Base-by-base conservation (phyloP, 768 basidiomycete genomes). In the Cantharellus anzutake region DNA sequence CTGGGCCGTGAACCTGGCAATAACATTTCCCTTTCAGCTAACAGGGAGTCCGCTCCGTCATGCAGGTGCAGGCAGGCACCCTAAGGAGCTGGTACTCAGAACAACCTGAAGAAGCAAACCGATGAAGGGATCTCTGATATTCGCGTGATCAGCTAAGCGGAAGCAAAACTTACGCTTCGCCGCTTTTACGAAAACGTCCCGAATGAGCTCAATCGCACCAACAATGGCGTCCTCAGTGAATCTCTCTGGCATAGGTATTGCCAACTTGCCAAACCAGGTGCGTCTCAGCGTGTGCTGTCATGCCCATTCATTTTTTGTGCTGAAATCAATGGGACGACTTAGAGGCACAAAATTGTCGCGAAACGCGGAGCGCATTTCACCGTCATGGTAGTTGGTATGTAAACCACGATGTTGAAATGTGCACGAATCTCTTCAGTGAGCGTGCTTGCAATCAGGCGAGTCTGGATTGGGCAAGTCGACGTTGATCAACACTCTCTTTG, bases 261-360 rank as follows among this genome's bases (percentile, higher is more conserved):
- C 90, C 69, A 97, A 97, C 76, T 78, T 99, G 65, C 96, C 94
- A 57, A 98, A 97, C 78, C 96, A 98, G 81, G 92, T 92, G 56
- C 63, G 20, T 29, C 20, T 29, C 20, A 29, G 20, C 20, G 20
- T 29, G 20, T 29, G 20, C 20, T 29, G 20, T 29, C 20, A 29
- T 29, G 20, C 20, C 20, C 20, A 29, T 29, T 29, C 20, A 29
- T 29, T 29, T 1, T 29, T 29, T 29, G 20, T 29, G 20, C 20
- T 29, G 20, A 29, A 29, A 29, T 29, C 20, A 29, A 29, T 29
- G 20, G 20, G 20, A 29, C 20, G 20, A 29, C 64, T 56, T 70
- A 97, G 93, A 83, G 87, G 77, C 96, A 99, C 78, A 97, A 97
- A 78, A 98, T 98, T 70, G 92, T 98, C 64, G 93, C 91, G 63